Evolutionary conservation across 1,284 basidiomycete species (phyloP), one percentile per base, ranked within the genome.

Genomic region (Ceratobasidium sp.): DNA sequence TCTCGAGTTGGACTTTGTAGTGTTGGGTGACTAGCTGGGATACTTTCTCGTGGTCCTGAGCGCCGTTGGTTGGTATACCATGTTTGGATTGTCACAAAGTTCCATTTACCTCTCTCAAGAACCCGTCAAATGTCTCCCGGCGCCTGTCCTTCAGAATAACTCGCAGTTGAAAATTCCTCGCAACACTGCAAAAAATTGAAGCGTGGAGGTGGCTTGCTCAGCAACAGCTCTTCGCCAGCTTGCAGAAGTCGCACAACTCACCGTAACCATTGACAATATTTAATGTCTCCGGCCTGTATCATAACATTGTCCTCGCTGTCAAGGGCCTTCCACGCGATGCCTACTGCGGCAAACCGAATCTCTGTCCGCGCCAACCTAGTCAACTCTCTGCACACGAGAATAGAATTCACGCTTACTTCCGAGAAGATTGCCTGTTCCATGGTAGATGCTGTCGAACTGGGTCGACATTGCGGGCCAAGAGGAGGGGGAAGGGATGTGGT

Each of bases 81-180:
- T 32, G 70, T 4, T 32, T 32, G 12, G 8, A 6, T 5, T 61
- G 28, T 3, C 21, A 32, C 21, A 41, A 23, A 1, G 10, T 18
- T 36, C 46, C 3, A 80, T 85, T 76, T 76, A 94, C 96, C 82
- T 98, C 96, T 76, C 93, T 87, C 79, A 88, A 82, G 83, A 99
- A 98, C 3, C 96, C 96, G 77, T 99, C 97, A 79, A 98, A 98
- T n/a, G 87, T 92, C 77, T 92, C 90, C 76, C 81, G 78, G 26
- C 77, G 80, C 77, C 85, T 86, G 79, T 90, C 92, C 80, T 90
- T 90, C 77, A 94, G 79, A 10, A 90, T 90, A 58, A 98, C 84
- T 71, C 93, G 85, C 18, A 99, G 89, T 81, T 98, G 96, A 79
- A 93, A 98, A 76, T 92, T 89, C 53, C 97, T 87, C 34, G 95